These are phyloP conservation scores for Oryza glaberrima DNA, from an alignment of 176 grass and related monocot species.

Conservation along the genomic window DNA sequence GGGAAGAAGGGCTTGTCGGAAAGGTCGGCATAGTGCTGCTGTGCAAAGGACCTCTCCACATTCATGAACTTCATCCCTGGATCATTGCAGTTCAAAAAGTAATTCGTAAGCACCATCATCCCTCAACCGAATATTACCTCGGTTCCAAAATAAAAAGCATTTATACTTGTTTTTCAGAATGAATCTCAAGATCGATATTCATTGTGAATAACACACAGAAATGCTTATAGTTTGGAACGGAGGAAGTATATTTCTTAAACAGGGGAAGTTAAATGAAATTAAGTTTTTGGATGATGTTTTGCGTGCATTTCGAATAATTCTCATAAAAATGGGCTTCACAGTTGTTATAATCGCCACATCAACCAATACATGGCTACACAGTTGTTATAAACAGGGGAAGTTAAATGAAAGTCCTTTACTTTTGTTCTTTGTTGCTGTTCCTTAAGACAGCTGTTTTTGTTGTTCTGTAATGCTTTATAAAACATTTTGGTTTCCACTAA, in stretches of 20 bases:
- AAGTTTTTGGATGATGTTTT: neutral
- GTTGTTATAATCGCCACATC: neutral
- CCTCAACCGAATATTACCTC: neutral
- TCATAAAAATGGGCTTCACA: neutral
- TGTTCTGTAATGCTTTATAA: neutral
- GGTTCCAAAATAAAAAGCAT: no score
- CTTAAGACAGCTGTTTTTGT: neutral
- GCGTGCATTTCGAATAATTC: neutral
- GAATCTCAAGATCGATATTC: no score
- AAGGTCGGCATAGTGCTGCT: constrained; percentile 85
- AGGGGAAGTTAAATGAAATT: neutral
- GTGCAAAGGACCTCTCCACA: constrained; percentile 72
- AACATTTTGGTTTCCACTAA: neutral
- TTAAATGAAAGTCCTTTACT: neutral
- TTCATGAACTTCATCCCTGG: constrained; percentile 72
- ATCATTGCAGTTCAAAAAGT: neutral
- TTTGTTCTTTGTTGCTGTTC: neutral
- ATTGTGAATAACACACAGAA: no score
- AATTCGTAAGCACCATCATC: neutral
- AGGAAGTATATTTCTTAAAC: neutral
- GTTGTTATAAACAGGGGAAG: no score
- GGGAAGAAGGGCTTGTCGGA: constrained; percentile 71
- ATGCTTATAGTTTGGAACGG: no score
- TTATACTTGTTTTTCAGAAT: no score
- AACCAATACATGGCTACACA: neutral